Evolutionary conservation across 371 early-diverging fungal species (phyloP), one percentile per base, ranked within the genome.

Genomic region (Saksenaea oblongispora): DNA sequence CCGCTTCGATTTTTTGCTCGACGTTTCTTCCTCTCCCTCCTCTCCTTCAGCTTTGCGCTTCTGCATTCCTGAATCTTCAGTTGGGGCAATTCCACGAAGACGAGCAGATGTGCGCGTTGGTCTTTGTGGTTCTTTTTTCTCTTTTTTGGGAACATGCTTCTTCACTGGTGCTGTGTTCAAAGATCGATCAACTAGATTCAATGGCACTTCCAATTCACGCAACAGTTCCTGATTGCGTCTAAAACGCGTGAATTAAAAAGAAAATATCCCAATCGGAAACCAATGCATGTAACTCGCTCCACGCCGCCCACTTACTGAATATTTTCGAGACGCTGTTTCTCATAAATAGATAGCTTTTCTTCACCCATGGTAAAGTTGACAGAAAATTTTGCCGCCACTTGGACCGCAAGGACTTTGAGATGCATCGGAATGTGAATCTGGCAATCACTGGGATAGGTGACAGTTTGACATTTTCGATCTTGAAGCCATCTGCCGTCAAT

Each of bases 191-290:
- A 24, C 27, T 10, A 55, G 37, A 17, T 41, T 56, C 41, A 22
- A 18, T 22, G 76, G 78, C 31, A 81, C 54, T 9, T 79, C 60
- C 4, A 81, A 63, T 34, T 62, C 55, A 28, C 65, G 59, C n/a
- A 82, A 54, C 51, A 82, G 64, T 15, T 72, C 82, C 54, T 81
- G 68, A 65, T 84, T 84, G 28, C 66, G 67, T 64, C 81, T 77
- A 63, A 28, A 61, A 27, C 17, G 56, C 22, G 15, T 10, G 34
- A 5, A 44, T 18, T 34, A 14, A 7, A 57, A 28, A 15, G 26
- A 55, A 31, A 37, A 54, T 54, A 31, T 56, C 7, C 39, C 31
- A 24, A 47, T 58, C 22, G 31, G 39, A 57, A 8, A 15, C 31
- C 47, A 36, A 59, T 22, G 2, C 13, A 26, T 44, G 11, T 18